phyloP scores from a whole-genome alignment of 2,329 filamentous ascomycete species.

The Oidium heveae region DNA sequence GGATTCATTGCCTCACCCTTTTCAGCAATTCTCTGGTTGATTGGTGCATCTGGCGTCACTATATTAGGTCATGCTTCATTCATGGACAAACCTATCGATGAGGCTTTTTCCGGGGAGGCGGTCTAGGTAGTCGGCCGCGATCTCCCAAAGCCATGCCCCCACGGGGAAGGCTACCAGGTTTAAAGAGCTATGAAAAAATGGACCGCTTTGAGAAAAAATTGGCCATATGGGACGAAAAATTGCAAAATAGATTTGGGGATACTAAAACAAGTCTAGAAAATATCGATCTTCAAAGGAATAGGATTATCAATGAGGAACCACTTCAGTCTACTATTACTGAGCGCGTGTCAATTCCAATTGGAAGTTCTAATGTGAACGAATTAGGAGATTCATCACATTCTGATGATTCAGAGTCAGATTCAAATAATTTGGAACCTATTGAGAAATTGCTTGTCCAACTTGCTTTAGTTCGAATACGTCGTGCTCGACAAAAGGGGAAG shows the following conservation, averaged over 20 bases:
- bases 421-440: conserved; percentile 15
- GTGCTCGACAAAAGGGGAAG: conserved; percentile 51
- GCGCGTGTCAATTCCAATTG: conserved; percentile 18
- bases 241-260: conserved; percentile 29
- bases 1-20: conserved; percentile 70
- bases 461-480: conserved; percentile 56
- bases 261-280: conserved; percentile 19
- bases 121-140: conserved; percentile 99
- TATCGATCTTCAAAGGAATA: conserved; percentile 12
- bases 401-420: conserved; percentile 25
- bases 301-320: conserved; percentile 30
- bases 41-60: conserved; percentile 80
- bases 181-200: conserved; percentile 39
- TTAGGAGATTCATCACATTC: conserved; percentile 15
- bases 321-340: conserved; percentile 35
- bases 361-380: conserved; percentile 2
- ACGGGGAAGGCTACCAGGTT: conserved; percentile 99
- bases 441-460: conserved; percentile 56
- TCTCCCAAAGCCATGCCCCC: conserved; percentile 81
- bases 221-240: conserved; percentile 21
- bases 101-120: conserved; percentile 99
- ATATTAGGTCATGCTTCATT: conserved; percentile 87
- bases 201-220: conserved; percentile 23
- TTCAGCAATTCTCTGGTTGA: conserved; percentile 72
- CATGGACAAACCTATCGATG: conserved; percentile 98